phyloP scores from a whole-genome alignment of 306 rosid genomes.

The Astragalus membranaceus region DNA sequence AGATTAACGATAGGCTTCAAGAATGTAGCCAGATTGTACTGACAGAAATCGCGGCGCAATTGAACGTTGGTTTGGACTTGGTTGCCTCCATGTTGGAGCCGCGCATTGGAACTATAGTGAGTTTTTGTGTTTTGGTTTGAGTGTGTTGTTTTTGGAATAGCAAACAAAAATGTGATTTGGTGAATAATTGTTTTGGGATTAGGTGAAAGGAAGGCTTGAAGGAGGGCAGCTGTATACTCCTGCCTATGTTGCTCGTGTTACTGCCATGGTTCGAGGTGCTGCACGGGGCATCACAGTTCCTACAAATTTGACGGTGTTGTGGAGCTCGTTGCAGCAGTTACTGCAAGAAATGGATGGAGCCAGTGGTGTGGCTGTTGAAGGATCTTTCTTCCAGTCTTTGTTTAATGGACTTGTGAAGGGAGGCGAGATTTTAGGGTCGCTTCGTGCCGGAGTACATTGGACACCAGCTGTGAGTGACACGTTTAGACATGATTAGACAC shows the following conservation, averaged over 20 bases:
- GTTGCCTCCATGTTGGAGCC: conserved; percentile 73
- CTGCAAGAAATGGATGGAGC: conserved; percentile 84
- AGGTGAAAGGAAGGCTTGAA: conserved; percentile 99
- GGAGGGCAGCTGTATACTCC: conserved; percentile 97
- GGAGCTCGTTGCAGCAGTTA: conserved; percentile 81
- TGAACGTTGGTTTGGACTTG: conserved; percentile 77
- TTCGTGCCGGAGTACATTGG: conserved; percentile 98
- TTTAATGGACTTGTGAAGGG: conserved; percentile 82
- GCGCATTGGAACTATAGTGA: conserved; percentile 79
- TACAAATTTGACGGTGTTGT: conserved; percentile 58
- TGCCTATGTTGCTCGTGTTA: conserved; percentile 86
- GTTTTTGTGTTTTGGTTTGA: conserved; percentile 13
- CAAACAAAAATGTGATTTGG: background rate
- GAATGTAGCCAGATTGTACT: conserved; percentile 91
- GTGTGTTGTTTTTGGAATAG: conserved; percentile 5
- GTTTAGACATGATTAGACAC: conserved; percentile 3
- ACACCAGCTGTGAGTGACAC: conserved; percentile 81
- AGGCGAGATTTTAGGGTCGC: conserved; percentile 72
- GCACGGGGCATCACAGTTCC: conserved; percentile 77
- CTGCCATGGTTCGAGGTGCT: conserved; percentile 96
- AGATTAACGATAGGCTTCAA: conserved; percentile 90
- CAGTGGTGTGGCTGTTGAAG: conserved; percentile 76
- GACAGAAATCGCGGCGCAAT: conserved; percentile 82
- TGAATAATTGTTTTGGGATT: conserved; percentile 11
- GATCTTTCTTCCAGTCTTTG: conserved; percentile 84